A percentile compares a stretch with the other conserved stretches of the same genome.
phyloP scores from a whole-genome alignment of 108 stramenopile species.

The Fragilaria radians region DNA sequence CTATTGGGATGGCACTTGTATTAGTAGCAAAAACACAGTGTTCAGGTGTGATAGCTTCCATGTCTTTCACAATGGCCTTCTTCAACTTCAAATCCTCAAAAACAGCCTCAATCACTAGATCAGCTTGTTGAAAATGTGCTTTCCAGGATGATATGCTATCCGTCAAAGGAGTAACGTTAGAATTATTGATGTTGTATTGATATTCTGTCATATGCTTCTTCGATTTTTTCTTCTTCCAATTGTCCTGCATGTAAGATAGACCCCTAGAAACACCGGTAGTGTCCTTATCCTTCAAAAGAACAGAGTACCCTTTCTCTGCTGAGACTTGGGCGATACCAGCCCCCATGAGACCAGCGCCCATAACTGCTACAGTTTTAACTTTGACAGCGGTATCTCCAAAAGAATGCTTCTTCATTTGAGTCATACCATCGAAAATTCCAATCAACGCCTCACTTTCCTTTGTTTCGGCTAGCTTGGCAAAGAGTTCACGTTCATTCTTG shows the following conservation, averaged over 20 bases:
- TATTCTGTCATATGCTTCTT: conserved; percentile 89
- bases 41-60: conserved; percentile 86
- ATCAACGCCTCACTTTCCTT: conserved; percentile 91
- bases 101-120: conserved; percentile 98
- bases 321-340: conserved; percentile 98
- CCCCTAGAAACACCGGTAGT: conserved; percentile 78
- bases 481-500: conserved; percentile 90
- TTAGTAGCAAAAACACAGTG: conserved; percentile 98
- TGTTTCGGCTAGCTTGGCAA: conserved; percentile 96
- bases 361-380: conserved; percentile 91
- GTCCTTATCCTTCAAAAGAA: conserved; percentile 95
- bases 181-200: conserved; percentile 80
- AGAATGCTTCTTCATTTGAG: conserved; percentile 90
- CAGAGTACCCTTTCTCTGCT: conserved; percentile 91
- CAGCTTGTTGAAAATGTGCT: conserved; percentile 83
- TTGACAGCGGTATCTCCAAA: conserved; percentile 67
- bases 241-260: conserved; percentile 83
- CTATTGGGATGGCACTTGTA: conserved; percentile 98
- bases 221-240: conserved; percentile 91
- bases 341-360: conserved; percentile 99
- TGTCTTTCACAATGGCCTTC: conserved; percentile 86
- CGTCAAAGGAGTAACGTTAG: conserved; percentile 85
- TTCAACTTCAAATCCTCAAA: conserved; percentile 96
- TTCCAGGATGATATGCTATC: conserved; percentile 72
- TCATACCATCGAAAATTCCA: conserved; percentile 96